Evolutionary conservation across 441 rosid genomes (phyloP).

Genomic region (Syzygium malaccense): DNA sequence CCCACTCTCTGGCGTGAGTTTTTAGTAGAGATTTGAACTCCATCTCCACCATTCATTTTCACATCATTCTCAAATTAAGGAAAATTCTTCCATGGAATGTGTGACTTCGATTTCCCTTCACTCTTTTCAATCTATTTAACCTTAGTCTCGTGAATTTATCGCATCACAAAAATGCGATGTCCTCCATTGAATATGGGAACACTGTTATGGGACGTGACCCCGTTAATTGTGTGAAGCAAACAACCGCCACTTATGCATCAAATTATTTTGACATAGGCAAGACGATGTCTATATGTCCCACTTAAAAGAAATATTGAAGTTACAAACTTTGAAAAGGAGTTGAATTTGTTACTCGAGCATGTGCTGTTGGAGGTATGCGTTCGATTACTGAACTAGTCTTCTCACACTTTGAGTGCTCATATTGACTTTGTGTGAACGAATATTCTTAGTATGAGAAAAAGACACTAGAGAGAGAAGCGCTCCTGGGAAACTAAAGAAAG

Average conservation of each 20-base stretch:
- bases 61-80: background rate
- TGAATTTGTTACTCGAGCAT: background rate
- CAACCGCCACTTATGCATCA: background rate
- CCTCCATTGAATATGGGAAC: background rate
- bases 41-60: background rate
- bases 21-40: background rate
- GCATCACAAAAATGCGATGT: rapidly evolving
- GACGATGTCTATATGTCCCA: background rate
- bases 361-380: background rate
- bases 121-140: background rate
- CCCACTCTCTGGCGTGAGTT: background rate
- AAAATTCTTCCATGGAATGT: background rate
- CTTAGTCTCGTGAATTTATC: background rate
- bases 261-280: background rate
- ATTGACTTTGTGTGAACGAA: background rate
- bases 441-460: background rate
- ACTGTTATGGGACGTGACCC: background rate
- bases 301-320: background rate
- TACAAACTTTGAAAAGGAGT: background rate
- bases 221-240: background rate
- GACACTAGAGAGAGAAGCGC: background rate
- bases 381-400: background rate
- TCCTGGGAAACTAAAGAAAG: background rate
- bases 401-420: background rate
- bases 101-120: background rate